These are phyloP conservation scores for Gastrolobium villosum DNA, from an alignment of 306 rosid genomes.

Conservation along the genomic window DNA sequence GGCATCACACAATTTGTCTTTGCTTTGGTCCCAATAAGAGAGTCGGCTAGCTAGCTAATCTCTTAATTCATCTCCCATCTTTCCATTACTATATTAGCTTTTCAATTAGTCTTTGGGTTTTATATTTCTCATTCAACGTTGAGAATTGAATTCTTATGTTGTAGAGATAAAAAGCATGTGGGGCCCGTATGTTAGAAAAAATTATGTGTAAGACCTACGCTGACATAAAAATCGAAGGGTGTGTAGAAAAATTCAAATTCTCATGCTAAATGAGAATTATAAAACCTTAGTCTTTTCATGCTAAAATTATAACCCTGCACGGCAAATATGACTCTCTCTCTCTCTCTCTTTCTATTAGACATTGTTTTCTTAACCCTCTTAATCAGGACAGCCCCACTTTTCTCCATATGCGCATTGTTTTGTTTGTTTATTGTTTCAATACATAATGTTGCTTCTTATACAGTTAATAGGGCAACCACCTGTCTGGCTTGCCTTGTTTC, in stretches of 20 bases:
- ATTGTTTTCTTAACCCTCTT: constrained; percentile 69
- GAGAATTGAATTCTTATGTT: too few species aligned
- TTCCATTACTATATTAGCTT: constrained; percentile 28
- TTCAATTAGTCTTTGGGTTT: constrained; percentile 11
- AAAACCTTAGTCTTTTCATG: constrained; percentile 17
- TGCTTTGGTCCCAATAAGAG: constrained; percentile 61
- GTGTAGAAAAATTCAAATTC: too few species aligned
- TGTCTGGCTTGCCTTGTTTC: constrained; percentile 47
- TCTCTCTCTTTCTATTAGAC: constrained; percentile 6
- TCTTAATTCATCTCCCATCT: neutral
- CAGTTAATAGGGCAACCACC: constrained; percentile 54
- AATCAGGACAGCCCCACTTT: constrained; percentile 50
- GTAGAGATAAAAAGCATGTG: too few species aligned
- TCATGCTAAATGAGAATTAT: too few species aligned
- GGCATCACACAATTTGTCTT: constrained; percentile 76
- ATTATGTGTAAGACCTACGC: too few species aligned
- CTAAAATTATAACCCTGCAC: constrained; percentile 54
- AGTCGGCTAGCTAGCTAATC: constrained; percentile 50
- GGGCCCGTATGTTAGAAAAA: too few species aligned
- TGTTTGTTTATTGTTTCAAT: constrained; percentile 55
- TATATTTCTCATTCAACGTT: too few species aligned
- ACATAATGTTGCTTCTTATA: constrained; percentile 47
- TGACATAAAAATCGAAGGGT: too few species aligned
- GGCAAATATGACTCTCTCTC: constrained; percentile 49
- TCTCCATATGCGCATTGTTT: constrained; percentile 37